Evolutionary conservation across 192 early-diverging fungal species (phyloP), one percentile per base, ranked within the genome.

Genomic region (Backusella morwellensis): DNA sequence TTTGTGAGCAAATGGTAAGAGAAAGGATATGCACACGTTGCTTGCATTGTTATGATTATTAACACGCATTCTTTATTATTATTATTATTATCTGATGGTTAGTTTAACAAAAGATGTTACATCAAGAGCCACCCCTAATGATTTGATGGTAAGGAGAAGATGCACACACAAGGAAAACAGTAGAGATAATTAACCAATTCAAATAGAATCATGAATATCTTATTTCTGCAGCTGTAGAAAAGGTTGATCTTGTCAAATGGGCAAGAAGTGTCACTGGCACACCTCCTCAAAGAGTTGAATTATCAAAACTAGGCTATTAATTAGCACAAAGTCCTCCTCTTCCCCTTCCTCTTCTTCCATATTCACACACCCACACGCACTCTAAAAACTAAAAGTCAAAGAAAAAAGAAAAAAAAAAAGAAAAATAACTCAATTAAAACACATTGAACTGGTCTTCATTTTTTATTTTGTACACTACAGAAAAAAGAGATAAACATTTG

Each of bases 191-290:
- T 23, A 71, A 26, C 47, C 38, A 73, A 72, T 34, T 56, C 36
- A 29, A 47, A 52, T 71, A 89, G 88, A 80, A 86, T 74, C 92
- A 92, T 75, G 79, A 83, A 52, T 91, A 91, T 56, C 83, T 87
- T 8, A 74, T 77, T 63, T 85, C 85, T 38, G 86, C 88, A 1
- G 82, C 79, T 14, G 77, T 82, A 71, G 87, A 84, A 75, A 87
- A 89, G 59, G 90, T 93, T 47, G 91, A 93, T 74, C 86, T 93
- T 75, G 88, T 89, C 66, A 78, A 86, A 75, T 92, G 91, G 92
- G 88, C 88, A 47, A 78, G 70, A 54, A 21, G 52, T 38, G 17
- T 63, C 8, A 52, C 52, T 8, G 72, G 70, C 2, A 21, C 70
- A 26, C 54, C 52, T 29, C 72, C 52, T 52, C 50, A 73, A 56